Conservation (phyloP, 805 yeast genomes). For the Kodamaea kaohsiungensis region DNA sequence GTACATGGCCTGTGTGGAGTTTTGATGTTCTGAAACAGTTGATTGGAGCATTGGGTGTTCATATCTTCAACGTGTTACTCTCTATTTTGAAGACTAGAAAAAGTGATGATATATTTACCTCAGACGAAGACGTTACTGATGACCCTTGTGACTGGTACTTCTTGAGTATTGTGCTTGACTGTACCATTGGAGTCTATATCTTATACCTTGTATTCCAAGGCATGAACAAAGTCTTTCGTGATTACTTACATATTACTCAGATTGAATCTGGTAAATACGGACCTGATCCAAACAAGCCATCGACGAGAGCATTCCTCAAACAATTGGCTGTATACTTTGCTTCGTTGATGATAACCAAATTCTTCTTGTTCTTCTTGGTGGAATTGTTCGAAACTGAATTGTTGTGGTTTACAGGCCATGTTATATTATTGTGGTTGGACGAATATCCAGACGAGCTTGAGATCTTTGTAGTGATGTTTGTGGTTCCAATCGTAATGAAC, state of each 20-base stretch:
- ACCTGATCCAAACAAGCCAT: slow-evolving; percentile 55
- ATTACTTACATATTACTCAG: slow-evolving; percentile 40
- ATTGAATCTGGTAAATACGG: slow-evolving; percentile 66
- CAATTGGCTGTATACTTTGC: slow-evolving; percentile 69
- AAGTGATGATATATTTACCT: not conserved
- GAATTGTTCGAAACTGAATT: slow-evolving; percentile 62
- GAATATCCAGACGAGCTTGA: slow-evolving; percentile 74
- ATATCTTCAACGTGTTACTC: slow-evolving; percentile 69
- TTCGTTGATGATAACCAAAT: slow-evolving; percentile 67
- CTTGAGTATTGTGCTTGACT: slow-evolving; percentile 81
- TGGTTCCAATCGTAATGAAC: slow-evolving; percentile 73
- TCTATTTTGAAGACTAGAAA: slow-evolving; percentile 56
- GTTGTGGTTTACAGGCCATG: slow-evolving; percentile 59
- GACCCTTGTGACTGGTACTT: slow-evolving; percentile 96
- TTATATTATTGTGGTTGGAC: slow-evolving; percentile 81
- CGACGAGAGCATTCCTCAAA: slow-evolving; percentile 57
- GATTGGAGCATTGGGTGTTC: slow-evolving; percentile 83
- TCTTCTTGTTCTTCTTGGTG: slow-evolving; percentile 56
- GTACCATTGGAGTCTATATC: slow-evolving; percentile 90
- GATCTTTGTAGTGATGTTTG: slow-evolving; percentile 82
- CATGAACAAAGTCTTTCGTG: slow-evolving; percentile 45
- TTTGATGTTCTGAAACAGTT: slow-evolving; percentile 90
- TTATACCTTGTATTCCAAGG: slow-evolving; percentile 53
- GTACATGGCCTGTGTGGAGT: slow-evolving; percentile 88
- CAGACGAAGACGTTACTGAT: slow-evolving; percentile 9